These are phyloP conservation scores for Cryptosporidium ubiquitum DNA, from an alignment of 169 alveolate species.

Conservation along the genomic window DNA sequence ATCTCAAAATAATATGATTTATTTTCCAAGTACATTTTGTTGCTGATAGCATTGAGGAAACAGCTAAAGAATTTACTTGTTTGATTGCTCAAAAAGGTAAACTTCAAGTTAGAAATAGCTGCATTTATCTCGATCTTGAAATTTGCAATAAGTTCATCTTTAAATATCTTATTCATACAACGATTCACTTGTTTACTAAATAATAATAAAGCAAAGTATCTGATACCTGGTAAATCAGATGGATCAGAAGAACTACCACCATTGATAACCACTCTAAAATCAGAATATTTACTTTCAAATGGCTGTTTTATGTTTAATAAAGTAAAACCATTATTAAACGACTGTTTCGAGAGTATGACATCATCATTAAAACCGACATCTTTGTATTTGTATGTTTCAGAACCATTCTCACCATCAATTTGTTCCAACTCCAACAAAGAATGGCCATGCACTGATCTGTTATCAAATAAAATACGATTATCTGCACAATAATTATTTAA, in stretches of 20 bases:
- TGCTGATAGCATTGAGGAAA: background rate
- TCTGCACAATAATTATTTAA: no score
- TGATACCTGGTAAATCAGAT: background rate
- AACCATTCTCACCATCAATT: background rate
- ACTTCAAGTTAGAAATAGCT: background rate
- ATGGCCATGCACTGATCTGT: background rate
- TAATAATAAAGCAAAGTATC: slow-evolving; percentile 2
- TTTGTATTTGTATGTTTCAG: background rate
- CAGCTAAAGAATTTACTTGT: background rate
- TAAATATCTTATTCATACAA: background rate
- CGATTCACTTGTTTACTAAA: background rate
- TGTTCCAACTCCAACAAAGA: background rate
- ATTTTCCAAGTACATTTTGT: background rate
- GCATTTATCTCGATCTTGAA: background rate
- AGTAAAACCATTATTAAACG: slow-evolving; percentile 13
- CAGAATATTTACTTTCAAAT: background rate
- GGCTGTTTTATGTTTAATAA: background rate
- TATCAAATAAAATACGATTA: no score
- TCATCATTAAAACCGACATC: background rate
- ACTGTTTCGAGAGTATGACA: background rate
- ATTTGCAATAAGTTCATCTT: background rate
- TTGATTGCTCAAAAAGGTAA: background rate
- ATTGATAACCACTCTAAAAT: background rate
- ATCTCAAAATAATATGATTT: background rate
- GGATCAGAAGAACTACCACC: slow-evolving; percentile 9